Evolutionary conservation across 371 early-diverging fungal genomes (phyloP), one percentile per base, ranked within the genome.

Genomic region (Blakeslea trispora): DNA sequence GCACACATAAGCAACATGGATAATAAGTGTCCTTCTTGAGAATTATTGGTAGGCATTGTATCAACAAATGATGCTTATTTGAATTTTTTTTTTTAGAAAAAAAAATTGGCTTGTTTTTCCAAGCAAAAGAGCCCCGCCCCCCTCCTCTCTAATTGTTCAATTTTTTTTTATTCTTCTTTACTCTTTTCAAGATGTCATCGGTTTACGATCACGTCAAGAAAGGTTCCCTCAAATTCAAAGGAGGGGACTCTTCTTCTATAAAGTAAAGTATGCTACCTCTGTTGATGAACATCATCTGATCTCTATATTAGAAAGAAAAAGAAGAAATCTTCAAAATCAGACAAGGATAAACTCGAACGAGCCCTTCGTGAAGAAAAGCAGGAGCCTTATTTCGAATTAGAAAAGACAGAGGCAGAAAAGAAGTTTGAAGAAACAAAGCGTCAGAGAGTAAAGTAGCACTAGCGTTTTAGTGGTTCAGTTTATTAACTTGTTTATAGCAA

Each of bases 381-480:
- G 57, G 48, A 22, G 13, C 44, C 35, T 47, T 43, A 63, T 42
- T 28, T 28, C 7, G 59, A 59, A 24, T 53, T 66, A 18, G 75
- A 82, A 57, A 86, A 82, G 54, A 86, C 86, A 2, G 81, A 82
- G 21, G 84, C 86, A 21, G 82, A 86, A 59, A 66, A 66, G 55
- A 83, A 82, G 54, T 86, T 86, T 65, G 83, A 83, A 59, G 86
- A 84, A 52, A 69, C 70, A 10, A 74, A 83, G 42, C 61, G 69
- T 49, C 77, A 81, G 64, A 65, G 86, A 45, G 86, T 84, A 79
- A 54, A 72, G 9, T 7, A 37, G 49, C 11, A 41, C 7, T 28
- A 5, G 28, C 7, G 28, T 18, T n/a, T 5, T 18, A 7, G 21
- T 47, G 18, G 11, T 19, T 43, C 22, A 34, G 1, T 31, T 7